phyloP scores from a whole-genome alignment of 345 rosid genomes.

The Rhodamnia argentea region DNA sequence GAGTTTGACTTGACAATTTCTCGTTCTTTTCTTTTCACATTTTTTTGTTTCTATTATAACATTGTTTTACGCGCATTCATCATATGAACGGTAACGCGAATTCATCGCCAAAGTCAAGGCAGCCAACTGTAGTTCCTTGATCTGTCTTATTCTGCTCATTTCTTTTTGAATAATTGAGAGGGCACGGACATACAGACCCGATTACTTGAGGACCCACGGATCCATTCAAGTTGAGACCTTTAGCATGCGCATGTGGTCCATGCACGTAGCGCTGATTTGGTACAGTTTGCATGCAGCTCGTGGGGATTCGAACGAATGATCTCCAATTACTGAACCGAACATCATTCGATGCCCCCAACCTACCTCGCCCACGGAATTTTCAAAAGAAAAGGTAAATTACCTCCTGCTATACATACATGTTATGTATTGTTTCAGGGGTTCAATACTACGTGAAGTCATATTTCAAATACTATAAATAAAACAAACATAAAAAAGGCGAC shows the following conservation, averaged over 20 bases:
- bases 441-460: not conserved
- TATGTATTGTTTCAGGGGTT: not conserved
- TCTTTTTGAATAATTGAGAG: not conserved
- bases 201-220: not conserved
- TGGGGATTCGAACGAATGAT: not conserved
- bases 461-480: not conserved
- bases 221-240: not conserved
- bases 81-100: not conserved
- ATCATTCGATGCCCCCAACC: not conserved
- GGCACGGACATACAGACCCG: not conserved
- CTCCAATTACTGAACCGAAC: not conserved
- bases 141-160: not conserved
- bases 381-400: not conserved
- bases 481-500: no score
- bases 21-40: no score
- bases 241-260: fast-evolving
- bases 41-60: no score
- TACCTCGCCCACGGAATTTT: not conserved
- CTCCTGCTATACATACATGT: not conserved
- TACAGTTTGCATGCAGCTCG: no score
- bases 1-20: no score
- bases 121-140: not conserved
- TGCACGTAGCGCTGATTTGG: no score
- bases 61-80: not conserved
- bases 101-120: not conserved